These are phyloP conservation scores for Eutrema heterophyllum DNA, from an alignment of 345 rosid genomes.

Conservation along the genomic window DNA sequence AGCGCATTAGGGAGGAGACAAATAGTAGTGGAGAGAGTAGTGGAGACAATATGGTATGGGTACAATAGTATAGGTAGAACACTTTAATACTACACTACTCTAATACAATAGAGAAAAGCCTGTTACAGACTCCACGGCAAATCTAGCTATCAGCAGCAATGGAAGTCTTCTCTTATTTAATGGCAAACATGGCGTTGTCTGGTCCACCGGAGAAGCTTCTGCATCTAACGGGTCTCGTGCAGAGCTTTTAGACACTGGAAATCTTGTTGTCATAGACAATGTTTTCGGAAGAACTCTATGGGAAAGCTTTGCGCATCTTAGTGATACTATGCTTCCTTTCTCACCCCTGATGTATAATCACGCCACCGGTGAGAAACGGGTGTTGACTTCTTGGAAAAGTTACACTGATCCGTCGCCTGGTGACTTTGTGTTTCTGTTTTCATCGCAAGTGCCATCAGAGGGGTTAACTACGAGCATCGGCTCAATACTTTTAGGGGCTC, in stretches of 20 bases:
- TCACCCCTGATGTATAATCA: slow-evolving; percentile 15
- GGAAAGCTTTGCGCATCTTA: slow-evolving; percentile 32
- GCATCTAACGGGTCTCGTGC: slow-evolving; percentile 26
- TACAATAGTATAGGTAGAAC: no score
- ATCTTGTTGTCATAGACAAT: slow-evolving; percentile 44
- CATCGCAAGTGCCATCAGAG: slow-evolving; percentile 33
- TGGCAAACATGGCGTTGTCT: slow-evolving; percentile 11
- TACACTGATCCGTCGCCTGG: slow-evolving; percentile 37
- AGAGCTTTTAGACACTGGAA: slow-evolving; percentile 51
- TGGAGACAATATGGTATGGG: no score
- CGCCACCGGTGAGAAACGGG: background rate
- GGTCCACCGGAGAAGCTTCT: slow-evolving; percentile 15
- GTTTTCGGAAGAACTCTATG: slow-evolving; percentile 1
- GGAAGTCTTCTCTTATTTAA: slow-evolving; percentile 24
- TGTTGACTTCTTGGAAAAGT: slow-evolving; percentile 42
- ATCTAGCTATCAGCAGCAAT: slow-evolving; percentile 14
- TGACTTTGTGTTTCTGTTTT: background rate
- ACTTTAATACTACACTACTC: no score
- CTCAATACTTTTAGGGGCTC: no score
- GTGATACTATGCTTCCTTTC: slow-evolving; percentile 27
- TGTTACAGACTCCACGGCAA: slow-evolving; percentile 13
- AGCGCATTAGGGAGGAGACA: no score
- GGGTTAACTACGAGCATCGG: no score
- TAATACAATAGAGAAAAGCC: slow-evolving; percentile 45
- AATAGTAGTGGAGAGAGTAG: no score